Base-by-base conservation (phyloP, 1,139 yeast genomes). In the Geotrichum australiense region DNA sequence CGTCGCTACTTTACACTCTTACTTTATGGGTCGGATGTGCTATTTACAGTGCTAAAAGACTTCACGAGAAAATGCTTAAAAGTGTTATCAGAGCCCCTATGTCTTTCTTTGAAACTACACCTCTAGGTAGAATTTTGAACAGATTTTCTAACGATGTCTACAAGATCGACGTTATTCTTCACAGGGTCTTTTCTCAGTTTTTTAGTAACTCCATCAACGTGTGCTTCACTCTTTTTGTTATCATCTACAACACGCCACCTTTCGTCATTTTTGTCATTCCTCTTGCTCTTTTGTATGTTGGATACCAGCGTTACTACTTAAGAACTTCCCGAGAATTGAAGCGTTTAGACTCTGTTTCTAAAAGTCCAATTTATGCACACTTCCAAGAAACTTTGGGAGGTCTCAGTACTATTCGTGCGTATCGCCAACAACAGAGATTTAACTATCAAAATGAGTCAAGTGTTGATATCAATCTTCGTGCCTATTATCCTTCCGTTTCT, bases 61-160 rank as follows among this genome's bases (percentile, higher is more conserved):
- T 91, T 48, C 98, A 91, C 61, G 74, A 79, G 49, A 63, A 66
- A 22, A 89, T 91, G 97, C 78, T 94, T 4, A 62, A 64, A 26
- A 70, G 87, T 48, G 95, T 91, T 11, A 65, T 91, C 48, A 73
- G 91, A 48, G 94, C 97, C 0, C 98, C 98, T 48, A 93, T 91
- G 98, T 74, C 87, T 28, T 91, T 93, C 61, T 91, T 93, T 58
- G 98, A 93, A 64, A 87, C 96, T 0, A 91, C 97, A 0, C 99
- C 98, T 38, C 76, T 91, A 50, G 98, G 99, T 27, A 76, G 98
- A 62, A 78, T 93, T 47, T 70, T 91, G 63, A 93, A 93, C 69
- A 72, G 98, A 59, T 91, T 91, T 60, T 86, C 97, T 5, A 87
- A 80, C 61, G 99, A 91, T 68, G 78, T 93, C 42, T 86, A 86